phyloP scores from a whole-genome alignment of 2,329 filamentous ascomycete genomes.

The Diplodia scrobiculata region DNA sequence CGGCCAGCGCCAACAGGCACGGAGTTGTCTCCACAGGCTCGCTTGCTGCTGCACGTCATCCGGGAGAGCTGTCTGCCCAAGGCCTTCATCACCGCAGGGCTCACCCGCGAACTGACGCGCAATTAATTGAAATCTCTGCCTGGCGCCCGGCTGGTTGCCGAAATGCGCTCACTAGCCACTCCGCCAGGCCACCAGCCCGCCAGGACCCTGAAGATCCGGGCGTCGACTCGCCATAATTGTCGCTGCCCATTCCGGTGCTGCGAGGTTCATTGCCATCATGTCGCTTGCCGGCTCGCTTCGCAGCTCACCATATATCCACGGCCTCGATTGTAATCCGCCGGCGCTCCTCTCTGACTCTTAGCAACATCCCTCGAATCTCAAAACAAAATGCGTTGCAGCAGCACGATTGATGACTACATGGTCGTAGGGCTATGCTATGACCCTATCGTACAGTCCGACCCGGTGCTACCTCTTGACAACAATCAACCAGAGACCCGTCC shows the following conservation, averaged over 20 bases:
- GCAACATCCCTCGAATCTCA: constrained; percentile 13
- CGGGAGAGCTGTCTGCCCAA: not conserved
- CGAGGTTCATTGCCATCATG: constrained; percentile 10
- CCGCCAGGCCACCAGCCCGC: constrained; percentile 1
- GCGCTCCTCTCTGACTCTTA: constrained; percentile 8
- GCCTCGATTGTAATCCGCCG: constrained; percentile 7
- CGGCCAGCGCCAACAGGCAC: constrained; percentile 8
- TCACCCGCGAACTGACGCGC: constrained; percentile 10
- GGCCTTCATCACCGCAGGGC: constrained; percentile 24
- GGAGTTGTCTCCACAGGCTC: constrained; percentile 17
- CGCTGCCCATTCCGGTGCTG: not conserved
- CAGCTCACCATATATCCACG: not conserved
- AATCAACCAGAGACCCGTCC: constrained; percentile 20
- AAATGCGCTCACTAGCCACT: constrained; percentile 20
- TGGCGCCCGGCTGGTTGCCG: constrained; percentile 17
- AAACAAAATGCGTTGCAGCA: constrained; percentile 17
- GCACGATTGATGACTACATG: constrained; percentile 8
- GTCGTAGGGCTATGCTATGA: constrained; percentile 10
- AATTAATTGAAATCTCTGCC: constrained; percentile 21
- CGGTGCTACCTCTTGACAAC: constrained; percentile 12
- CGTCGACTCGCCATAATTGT: constrained; percentile 22
- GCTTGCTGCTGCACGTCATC: constrained; percentile 24
- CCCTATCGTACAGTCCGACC: not conserved
- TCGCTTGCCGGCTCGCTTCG: constrained; percentile 18
- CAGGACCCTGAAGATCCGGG: constrained; percentile 26